Conservation (phyloP, 306 rosid genomes). For the Castanea sativa region DNA sequence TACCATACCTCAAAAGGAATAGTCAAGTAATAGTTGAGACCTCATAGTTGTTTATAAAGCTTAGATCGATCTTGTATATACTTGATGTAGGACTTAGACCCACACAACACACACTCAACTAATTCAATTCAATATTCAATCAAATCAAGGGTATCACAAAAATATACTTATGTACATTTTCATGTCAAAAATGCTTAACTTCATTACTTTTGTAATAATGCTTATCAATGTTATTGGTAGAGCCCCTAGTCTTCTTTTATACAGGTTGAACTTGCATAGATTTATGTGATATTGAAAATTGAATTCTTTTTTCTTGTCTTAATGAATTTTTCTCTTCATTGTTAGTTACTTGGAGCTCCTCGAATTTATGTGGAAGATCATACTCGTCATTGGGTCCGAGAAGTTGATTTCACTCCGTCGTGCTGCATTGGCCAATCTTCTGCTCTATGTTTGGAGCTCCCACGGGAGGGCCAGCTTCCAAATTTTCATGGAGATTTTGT, state of each 20-base stretch:
- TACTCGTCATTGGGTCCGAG: slow-evolving; percentile 60
- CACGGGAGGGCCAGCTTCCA: slow-evolving; percentile 36
- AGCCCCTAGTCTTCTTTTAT: slow-evolving; percentile 1
- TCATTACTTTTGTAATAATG: neutral
- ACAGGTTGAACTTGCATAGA: neutral
- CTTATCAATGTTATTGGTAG: neutral
- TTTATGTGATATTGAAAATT: slow-evolving; percentile 5
- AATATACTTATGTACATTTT: neutral
- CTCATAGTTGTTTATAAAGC: too few species aligned
- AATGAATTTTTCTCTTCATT: neutral
- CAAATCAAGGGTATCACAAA: too few species aligned
- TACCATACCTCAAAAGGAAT: too few species aligned
- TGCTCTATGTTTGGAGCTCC: slow-evolving; percentile 60
- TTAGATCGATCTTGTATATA: too few species aligned
- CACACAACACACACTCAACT: too few species aligned
- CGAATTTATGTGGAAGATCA: slow-evolving; percentile 17
- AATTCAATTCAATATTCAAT: too few species aligned
- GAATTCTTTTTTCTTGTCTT: neutral
- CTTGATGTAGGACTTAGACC: too few species aligned
- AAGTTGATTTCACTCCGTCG: slow-evolving; percentile 61
- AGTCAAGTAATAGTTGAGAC: too few species aligned
- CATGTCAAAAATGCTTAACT: neutral
- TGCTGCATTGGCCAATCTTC: slow-evolving; percentile 65
- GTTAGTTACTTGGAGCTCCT: slow-evolving; percentile 24
- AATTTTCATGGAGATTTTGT: slow-evolving; percentile 3